Percentiles rank a stretch among this genome's conserved stretches.
Conservation (phyloP, 805 yeast species). For the Candida adriatica region DNA sequence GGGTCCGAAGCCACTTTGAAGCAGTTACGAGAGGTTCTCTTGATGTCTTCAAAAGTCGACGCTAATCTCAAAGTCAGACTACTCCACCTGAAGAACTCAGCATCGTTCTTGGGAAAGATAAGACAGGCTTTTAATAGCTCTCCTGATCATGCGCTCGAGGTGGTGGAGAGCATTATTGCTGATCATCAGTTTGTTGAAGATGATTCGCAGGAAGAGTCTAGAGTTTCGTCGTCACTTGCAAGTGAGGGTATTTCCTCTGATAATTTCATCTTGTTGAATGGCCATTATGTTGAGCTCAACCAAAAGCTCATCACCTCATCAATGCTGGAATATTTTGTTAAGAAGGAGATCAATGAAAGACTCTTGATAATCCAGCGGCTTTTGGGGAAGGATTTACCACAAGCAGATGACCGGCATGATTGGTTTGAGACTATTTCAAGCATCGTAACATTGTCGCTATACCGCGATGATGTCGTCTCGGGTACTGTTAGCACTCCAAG, state of each 20-base stretch:
- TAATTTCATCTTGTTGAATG: constrained; percentile 43
- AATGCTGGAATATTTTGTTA: constrained; percentile 33
- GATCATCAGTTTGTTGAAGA: constrained; percentile 11
- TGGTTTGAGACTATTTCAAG: constrained; percentile 44
- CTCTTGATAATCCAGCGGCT: constrained; percentile 27
- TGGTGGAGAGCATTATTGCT: constrained; percentile 8
- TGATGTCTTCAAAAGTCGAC: constrained; percentile 19
- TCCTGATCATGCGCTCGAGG: constrained; percentile 10
- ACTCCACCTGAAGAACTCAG: constrained; percentile 23
- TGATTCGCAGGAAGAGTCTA: constrained; percentile 2
- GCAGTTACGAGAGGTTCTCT: constrained; percentile 37
- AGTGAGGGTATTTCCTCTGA: constrained; percentile 28
- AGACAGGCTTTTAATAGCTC: constrained; percentile 15
- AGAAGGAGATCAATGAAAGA: constrained; percentile 42
- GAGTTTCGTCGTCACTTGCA: constrained; percentile 21
- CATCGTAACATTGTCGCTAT: constrained; percentile 36
- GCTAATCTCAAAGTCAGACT: constrained; percentile 33
- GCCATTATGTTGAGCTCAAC: constrained; percentile 40
- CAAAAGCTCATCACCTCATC: constrained; percentile 18
- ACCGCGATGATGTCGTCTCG: constrained; percentile 21
- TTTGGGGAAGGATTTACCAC: constrained; percentile 11
- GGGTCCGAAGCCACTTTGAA: constrained; percentile 28
- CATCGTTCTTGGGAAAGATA: constrained; percentile 15
- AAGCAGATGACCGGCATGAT: constrained; percentile 25
- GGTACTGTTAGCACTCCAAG: constrained; percentile 38